Conservation (phyloP, 768 basidiomycete genomes). For the Tricholoma bakamatsutake region DNA sequence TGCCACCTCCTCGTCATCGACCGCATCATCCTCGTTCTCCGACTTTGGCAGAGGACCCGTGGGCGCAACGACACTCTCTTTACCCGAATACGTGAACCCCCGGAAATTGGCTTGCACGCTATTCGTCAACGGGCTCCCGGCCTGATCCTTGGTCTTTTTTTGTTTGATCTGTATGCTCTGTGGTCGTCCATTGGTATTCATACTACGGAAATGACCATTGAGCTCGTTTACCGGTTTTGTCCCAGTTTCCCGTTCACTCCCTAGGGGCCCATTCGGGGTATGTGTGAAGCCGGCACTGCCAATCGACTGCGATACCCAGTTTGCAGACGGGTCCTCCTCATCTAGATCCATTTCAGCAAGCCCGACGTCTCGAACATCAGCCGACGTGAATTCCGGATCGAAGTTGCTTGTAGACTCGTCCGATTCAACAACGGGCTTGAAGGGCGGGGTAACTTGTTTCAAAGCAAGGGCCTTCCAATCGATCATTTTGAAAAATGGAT, state of each 20-base stretch:
- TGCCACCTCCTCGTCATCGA: slow-evolving; percentile 44
- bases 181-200: slow-evolving; percentile 11
- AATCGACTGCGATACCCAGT: slow-evolving; percentile 53
- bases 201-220: slow-evolving; percentile 13
- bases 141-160: slow-evolving; percentile 38
- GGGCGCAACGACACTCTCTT: slow-evolving; percentile 54
- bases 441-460: slow-evolving; percentile 93
- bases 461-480: slow-evolving; percentile 86
- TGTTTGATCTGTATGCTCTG: slow-evolving; percentile 52
- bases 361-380: slow-evolving; percentile 76
- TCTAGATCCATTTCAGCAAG: slow-evolving; percentile 47
- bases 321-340: slow-evolving; percentile 67
- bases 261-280: slow-evolving; percentile 74
- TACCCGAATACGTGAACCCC: slow-evolving; percentile 86
- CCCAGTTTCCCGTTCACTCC: slow-evolving; percentile 41
- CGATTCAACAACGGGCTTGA: slow-evolving; percentile 96
- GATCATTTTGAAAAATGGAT: slow-evolving; percentile 86
- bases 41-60: slow-evolving; percentile 32
- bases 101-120: slow-evolving; percentile 96
- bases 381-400: slow-evolving; percentile 94
- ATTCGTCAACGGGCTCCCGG: slow-evolving; percentile 73
- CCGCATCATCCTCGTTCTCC: slow-evolving; percentile 50
- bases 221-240: slow-evolving; percentile 13
- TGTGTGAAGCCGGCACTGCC: slow-evolving; percentile 37
- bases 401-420: slow-evolving; percentile 99